phyloP scores from a whole-genome alignment of 1,284 basidiomycete species.

The Athelia sp. region DNA sequence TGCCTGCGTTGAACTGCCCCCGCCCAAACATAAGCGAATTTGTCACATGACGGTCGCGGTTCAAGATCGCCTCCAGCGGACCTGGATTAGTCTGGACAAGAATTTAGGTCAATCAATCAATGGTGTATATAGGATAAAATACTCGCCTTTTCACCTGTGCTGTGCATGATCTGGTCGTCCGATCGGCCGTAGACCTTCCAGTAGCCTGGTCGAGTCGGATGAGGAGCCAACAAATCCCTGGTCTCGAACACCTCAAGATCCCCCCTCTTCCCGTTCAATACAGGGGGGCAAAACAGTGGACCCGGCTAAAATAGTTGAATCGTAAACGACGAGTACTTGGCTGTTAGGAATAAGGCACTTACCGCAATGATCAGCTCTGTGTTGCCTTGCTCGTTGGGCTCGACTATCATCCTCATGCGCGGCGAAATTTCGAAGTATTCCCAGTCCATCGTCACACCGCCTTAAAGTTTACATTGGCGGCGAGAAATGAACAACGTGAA shows the following conservation, averaged over 20 bases:
- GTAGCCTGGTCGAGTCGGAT: constrained; percentile 36
- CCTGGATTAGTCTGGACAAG: constrained; percentile 27
- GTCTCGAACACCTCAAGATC: constrained; percentile 25
- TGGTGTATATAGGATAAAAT: neutral
- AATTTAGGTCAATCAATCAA: neutral
- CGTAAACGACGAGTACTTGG: constrained; percentile 2
- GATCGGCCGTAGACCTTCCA: constrained; percentile 41
- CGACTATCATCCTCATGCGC: constrained; percentile 15
- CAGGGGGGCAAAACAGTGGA: constrained; percentile 3
- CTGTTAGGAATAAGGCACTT: neutral
- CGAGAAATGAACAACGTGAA: neutral
- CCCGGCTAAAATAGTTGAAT: constrained; percentile 11
- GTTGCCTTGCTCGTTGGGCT: neutral
- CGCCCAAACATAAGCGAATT: constrained; percentile 27
- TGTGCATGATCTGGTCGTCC: constrained; percentile 50
- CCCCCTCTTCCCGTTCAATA: constrained; percentile 12
- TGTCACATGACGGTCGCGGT: constrained; percentile 17
- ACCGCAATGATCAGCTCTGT: constrained; percentile 10
- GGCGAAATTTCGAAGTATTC: constrained; percentile 18
- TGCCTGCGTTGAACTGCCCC: constrained; percentile 24
- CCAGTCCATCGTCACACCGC: constrained; percentile 15
- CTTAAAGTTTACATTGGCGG: neutral
- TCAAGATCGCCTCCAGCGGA: constrained; percentile 23
- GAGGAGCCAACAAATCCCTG: constrained; percentile 37
- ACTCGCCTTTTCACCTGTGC: constrained; percentile 44